Base-by-base conservation (phyloP, 129 eudicot species). In the Calendula officinalis region DNA sequence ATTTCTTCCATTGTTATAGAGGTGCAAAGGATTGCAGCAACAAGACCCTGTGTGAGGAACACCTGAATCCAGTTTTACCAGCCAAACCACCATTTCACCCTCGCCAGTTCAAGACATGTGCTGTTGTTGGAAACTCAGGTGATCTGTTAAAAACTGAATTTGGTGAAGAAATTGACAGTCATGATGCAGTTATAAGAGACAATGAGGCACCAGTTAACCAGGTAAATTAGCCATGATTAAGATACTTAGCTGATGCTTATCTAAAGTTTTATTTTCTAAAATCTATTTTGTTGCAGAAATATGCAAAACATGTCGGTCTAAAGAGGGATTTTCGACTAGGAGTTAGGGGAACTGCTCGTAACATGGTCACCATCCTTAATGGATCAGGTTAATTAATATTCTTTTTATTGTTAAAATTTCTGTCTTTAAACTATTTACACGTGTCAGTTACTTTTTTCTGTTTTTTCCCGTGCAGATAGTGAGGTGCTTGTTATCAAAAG, bases 81-180 rank as follows among this genome's bases (percentile, higher is more conserved):
- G 89, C 92, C 47, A 75, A 77, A 64, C 99, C 99, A 15, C 99
- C 99, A 37, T 92, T 92, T 70, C 99, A 80, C 62, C 97, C 95
- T 64, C 87, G 87, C 66, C 95, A 90, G 81, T 90, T 86, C 70
- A 47, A 56, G 70, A 90, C 72, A 64, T 90, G 97, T 78, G 97
- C 95, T 22, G 95, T 90, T 84, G 97, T 90, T 68, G 97, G 97
- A 35, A 87, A 90, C 70, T 90, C 97, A 3, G 97, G 97, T 56
- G 97, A 90, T 76, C 87, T 90, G 63, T 63, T 90, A 34, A 84
- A 86, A 79, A 90, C 94, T 38, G 90, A 90, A 67, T 90, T 86
- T 78, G 97, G 97, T 33, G 38, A 84, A 67, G 97, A 90, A 68
- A 90, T 90, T 65, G 97, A 90, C 64, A 84, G 95, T 49, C 97